Evolutionary conservation across 352 stramenopile genomes (phyloP), one percentile per base, ranked within the genome.

Genomic region (Salisapilia sapeloensis): DNA sequence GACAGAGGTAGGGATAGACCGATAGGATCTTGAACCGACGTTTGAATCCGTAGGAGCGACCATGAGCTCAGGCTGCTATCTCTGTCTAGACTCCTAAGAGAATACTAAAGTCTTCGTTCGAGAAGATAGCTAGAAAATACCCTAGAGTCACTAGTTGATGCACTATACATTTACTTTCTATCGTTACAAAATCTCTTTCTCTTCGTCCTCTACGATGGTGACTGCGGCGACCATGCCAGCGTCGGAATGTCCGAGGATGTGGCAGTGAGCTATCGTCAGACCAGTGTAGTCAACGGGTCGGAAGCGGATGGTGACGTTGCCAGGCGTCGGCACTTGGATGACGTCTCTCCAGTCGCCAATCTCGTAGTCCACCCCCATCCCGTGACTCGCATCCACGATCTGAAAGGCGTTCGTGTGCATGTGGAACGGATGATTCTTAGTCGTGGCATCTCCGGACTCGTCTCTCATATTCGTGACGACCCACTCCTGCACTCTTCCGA

Each of bases 331-430:
- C 13, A 91, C 52, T 1, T 53, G 55, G 21, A 91, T 83, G 16
- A 77, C 75, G 41, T 91, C 75, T 28, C 75, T 59, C 66, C 66
- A 87, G 38, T 89, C 71, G 3, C 76, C 72, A 6, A 89, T 44
- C 24, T 58, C 37, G 42, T 85, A 85, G 53, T 89, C 72, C 6
- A 79, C 31, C 10, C 61, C 61, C 12, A 62, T 49, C 11, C 61
- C 67, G 30, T 83, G 64, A 20, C 57, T 75, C 52, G 81, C 63
- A 15, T 51, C 50, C 10, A 86, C 56, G 37, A 91, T 59, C 50
- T 89, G 72, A 50, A 86, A 85, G 16, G 71, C 60, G 35, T 85
- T 89, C 16, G 71, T 82, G 48, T 91, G 76, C 36, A 89, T 40
- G 44, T 89, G 76, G 39, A 87, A 91, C 32, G 76, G 76, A 34